Evolutionary conservation across 2,329 filamentous ascomycete species (phyloP).

Genomic region (Macroventuria anomochaeta): DNA sequence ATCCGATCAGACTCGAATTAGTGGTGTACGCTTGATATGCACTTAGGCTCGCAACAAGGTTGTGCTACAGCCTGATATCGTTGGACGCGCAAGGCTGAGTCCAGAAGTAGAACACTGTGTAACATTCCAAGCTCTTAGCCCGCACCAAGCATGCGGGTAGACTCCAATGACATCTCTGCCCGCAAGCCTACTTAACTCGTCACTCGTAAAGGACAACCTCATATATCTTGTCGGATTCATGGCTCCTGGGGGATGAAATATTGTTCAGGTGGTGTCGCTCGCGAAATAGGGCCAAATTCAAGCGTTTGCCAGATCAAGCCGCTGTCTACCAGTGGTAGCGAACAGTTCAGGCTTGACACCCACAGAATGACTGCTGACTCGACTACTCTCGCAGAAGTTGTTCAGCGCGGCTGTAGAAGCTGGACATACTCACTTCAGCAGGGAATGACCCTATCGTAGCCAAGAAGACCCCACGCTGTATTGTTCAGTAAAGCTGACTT

Average conservation of each 20-base stretch:
- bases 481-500: too few relatives aligned
- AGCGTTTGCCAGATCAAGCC: background rate
- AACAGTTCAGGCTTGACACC: background rate
- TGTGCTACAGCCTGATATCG: background rate
- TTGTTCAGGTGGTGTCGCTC: background rate
- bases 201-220: background rate
- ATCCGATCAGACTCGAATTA: background rate
- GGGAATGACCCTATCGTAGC: too few relatives aligned
- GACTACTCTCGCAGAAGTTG: background rate
- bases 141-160: background rate
- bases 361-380: background rate
- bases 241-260: background rate
- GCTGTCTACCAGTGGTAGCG: background rate
- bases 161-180: background rate
- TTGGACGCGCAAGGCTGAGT: background rate
- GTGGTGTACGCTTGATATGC: background rate
- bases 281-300: background rate
- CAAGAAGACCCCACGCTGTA: background rate
- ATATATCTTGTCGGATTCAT: background rate
- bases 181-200: background rate
- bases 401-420: too few relatives aligned
- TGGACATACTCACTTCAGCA: too few relatives aligned
- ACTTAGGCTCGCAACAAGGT: background rate
- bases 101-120: background rate
- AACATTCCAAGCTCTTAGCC: background rate